Base-by-base conservation (phyloP, 805 yeast species). In the Lachancea lanzarotensis region DNA sequence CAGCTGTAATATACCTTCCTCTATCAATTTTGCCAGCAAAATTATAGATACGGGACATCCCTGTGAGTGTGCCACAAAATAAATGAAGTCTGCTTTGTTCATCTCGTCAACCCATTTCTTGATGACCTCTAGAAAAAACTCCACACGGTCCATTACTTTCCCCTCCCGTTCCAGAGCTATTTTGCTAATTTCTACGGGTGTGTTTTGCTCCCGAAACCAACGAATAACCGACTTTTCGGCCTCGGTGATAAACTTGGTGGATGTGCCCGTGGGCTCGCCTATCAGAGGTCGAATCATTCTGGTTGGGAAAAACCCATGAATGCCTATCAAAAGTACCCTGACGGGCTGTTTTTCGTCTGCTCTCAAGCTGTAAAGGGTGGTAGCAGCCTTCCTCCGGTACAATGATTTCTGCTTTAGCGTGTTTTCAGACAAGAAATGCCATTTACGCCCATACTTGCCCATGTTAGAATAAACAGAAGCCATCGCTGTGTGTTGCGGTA, bases 191-290 rank as follows among this genome's bases (percentile, higher is more conserved):
- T 75, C 73, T 11, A 80, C 61, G 1, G 67, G 61, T 38, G 67
- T 47, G 20, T 69, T 61, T 40, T 69, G 56, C 38, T 60, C 59
- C 27, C 68, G 52, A 41, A 81, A 84, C 81, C 89, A 91, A 25
- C 82, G 66, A 31, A 78, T 69, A 1, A 93, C 75, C 0, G 90
- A 81, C 46, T 71, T 72, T 51, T 89, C 98, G 0, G 96, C 97
- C 56, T 89, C 97, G 51, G 79, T 81, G 29, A 95, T 88, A 65
- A 91, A 93, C 59, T 84, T 83, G 38, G 83, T 73, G 0, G 98
- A 91, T 0, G 98, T 91, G 0, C 98, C 98, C 17, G 95, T 93
- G 3, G 98, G 98, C 50, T 90, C 89, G 2, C 98, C 98, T 42
- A 91, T 81, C 13, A 91, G 57, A 0, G 95, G 89, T 42, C 98